These are phyloP conservation scores for Pseudonitzschia multiseries DNA, from an alignment of 108 stramenopile species.

Conservation along the genomic window DNA sequence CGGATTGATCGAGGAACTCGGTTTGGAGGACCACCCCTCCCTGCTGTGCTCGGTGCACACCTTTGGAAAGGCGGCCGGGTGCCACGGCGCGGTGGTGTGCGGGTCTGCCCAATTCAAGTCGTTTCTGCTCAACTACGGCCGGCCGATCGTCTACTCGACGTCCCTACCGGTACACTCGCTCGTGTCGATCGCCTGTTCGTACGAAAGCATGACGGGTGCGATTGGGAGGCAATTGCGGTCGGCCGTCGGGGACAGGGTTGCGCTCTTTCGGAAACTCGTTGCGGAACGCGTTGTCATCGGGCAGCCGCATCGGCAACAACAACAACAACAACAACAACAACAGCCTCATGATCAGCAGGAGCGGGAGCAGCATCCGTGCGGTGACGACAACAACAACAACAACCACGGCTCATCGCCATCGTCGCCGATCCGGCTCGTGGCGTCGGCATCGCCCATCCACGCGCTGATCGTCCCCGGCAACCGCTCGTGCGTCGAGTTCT, in stretches of 20 bases:
- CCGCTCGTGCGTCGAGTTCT: slow-evolving; percentile 58
- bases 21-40: slow-evolving; percentile 80
- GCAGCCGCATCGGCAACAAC: too few species aligned
- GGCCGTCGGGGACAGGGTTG: slow-evolving; percentile 35
- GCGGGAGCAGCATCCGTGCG: too few species aligned
- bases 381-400: too few species aligned
- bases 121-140: slow-evolving; percentile 91
- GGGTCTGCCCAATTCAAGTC: slow-evolving; percentile 49
- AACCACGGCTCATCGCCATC: not conserved
- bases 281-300: not conserved
- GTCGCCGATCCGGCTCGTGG: slow-evolving; percentile 31
- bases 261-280: slow-evolving; percentile 36
- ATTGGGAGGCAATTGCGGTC: slow-evolving; percentile 53
- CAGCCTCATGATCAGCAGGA: too few species aligned
- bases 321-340: too few species aligned
- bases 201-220: slow-evolving; percentile 65
- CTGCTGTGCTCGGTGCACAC: slow-evolving; percentile 87
- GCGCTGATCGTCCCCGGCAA: slow-evolving; percentile 92
- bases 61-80: slow-evolving; percentile 97
- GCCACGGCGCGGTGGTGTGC: slow-evolving; percentile 91
- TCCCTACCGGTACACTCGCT: slow-evolving; percentile 83
- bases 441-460: slow-evolving; percentile 90
- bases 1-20: slow-evolving; percentile 71
- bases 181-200: slow-evolving; percentile 75
- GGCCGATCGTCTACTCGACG: slow-evolving; percentile 96